phyloP scores from a whole-genome alignment of 2,329 filamentous ascomycete genomes.

The Pseudonectria buxi region DNA sequence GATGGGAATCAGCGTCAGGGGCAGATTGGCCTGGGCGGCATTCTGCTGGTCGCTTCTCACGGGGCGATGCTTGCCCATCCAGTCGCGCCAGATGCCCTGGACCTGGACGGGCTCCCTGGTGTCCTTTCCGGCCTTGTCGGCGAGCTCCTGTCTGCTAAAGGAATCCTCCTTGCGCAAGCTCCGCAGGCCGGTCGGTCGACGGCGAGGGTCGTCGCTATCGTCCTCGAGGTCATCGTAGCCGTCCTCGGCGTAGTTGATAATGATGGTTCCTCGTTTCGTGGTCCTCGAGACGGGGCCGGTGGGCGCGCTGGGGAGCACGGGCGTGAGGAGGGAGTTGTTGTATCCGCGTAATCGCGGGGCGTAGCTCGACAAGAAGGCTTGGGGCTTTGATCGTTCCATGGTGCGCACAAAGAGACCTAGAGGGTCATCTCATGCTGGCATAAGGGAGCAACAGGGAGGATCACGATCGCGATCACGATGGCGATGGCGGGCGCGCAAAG shows the following conservation, averaged over 20 bases:
- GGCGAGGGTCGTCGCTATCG: conserved; percentile 67
- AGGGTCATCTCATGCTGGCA: conserved; percentile 26
- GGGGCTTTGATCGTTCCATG: conserved; percentile 56
- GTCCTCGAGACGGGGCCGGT: conserved; percentile 65
- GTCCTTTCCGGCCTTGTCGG: conserved; percentile 79
- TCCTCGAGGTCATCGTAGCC: conserved; percentile 75
- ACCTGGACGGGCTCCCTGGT: conserved; percentile 70
- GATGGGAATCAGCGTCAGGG: conserved; percentile 87
- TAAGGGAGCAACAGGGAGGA: conserved; percentile 11
- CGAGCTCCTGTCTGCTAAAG: conserved; percentile 53
- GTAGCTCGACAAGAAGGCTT: conserved; percentile 87
- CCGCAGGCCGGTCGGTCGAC: conserved; percentile 76
- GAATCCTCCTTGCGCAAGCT: conserved; percentile 74
- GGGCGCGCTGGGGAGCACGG: conserved; percentile 66
- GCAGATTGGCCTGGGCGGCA: conserved; percentile 64
- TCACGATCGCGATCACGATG: too few relatives aligned
- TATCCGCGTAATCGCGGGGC: conserved; percentile 85
- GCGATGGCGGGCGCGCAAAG: not conserved
- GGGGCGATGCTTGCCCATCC: conserved; percentile 71
- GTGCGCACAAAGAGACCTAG: conserved; percentile 17
- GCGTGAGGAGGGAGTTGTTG: conserved; percentile 84
- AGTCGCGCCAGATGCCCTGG: conserved; percentile 89
- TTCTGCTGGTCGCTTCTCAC: conserved; percentile 53
- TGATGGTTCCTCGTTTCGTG: conserved; percentile 94
- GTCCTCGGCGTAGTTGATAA: conserved; percentile 97